phyloP scores from a whole-genome alignment of 805 yeast species.

The Saturnispora galanensis region DNA sequence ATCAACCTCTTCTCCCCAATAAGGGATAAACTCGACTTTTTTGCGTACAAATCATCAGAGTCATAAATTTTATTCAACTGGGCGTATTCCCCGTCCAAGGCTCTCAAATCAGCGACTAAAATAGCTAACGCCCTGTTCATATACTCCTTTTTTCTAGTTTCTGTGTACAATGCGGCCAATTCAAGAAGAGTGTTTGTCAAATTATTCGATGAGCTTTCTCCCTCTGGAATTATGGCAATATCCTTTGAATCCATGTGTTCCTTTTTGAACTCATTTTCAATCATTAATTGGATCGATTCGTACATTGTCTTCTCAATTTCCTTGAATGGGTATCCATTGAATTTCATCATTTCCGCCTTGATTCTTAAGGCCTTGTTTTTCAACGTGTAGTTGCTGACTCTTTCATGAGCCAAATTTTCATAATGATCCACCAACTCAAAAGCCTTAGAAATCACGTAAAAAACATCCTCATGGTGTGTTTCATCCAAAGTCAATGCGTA shows the following conservation, averaged over 20 bases:
- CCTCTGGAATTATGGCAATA: slow-evolving; percentile 18
- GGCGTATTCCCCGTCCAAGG: slow-evolving; percentile 22
- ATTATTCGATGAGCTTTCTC: slow-evolving; percentile 15
- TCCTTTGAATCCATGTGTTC: slow-evolving; percentile 10
- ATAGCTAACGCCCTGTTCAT: slow-evolving; percentile 27
- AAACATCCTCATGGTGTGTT: slow-evolving; percentile 17
- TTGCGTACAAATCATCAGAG: slow-evolving; percentile 13
- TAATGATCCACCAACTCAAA: slow-evolving; percentile 24
- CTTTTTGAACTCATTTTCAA: slow-evolving; percentile 17
- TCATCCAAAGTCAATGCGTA: slow-evolving; percentile 28
- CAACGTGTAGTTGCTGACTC: slow-evolving; percentile 21
- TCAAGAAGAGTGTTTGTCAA: slow-evolving; percentile 24
- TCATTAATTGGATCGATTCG: slow-evolving; percentile 22
- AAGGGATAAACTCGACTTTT: slow-evolving; percentile 9
- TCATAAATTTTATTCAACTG: slow-evolving; percentile 12
- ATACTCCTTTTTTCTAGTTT: slow-evolving; percentile 15
- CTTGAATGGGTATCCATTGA: slow-evolving; percentile 13
- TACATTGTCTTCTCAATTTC: slow-evolving; percentile 24
- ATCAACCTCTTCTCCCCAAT: slow-evolving; percentile 16
- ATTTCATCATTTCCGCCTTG: slow-evolving; percentile 26
- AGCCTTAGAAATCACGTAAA: slow-evolving; percentile 22
- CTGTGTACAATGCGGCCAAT: slow-evolving; percentile 22
- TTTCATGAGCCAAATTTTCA: slow-evolving; percentile 17
- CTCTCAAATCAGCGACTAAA: slow-evolving; percentile 25
- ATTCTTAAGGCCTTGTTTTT: slow-evolving; percentile 28